A percentile compares a stretch with the other conserved stretches of the same genome.
Conservation (phyloP, 371 early-diverging fungal species). For the Rhizopus stolonifer region DNA sequence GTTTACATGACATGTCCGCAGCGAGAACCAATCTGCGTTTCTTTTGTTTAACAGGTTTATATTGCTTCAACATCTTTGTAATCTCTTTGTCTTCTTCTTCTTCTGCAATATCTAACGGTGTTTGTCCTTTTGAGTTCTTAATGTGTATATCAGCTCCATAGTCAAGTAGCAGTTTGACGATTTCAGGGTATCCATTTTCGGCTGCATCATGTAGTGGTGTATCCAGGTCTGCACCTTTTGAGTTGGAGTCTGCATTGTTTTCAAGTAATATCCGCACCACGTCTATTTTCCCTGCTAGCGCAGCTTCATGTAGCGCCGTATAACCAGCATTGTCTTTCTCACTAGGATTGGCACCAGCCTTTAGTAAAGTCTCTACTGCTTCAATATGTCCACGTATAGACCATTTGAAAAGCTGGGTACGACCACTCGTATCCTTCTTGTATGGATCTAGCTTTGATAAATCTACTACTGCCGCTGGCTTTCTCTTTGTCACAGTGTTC, state of each 20-base stretch:
- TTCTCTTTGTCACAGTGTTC: slow-evolving; percentile 5
- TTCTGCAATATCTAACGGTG: slow-evolving; percentile 56
- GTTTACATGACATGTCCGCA: slow-evolving; percentile 5
- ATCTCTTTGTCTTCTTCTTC: slow-evolving; percentile 50
- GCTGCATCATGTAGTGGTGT: slow-evolving; percentile 85
- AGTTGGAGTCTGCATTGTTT: slow-evolving; percentile 73
- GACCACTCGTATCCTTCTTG: slow-evolving; percentile 56
- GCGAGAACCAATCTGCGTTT: slow-evolving; percentile 33
- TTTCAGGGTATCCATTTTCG: slow-evolving; percentile 59
- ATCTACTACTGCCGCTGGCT: slow-evolving; percentile 12
- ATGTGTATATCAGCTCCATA: slow-evolving; percentile 45
- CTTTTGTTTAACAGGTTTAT: slow-evolving; percentile 20
- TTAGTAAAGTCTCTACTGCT: slow-evolving; percentile 54
- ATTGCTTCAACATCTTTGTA: slow-evolving; percentile 14
- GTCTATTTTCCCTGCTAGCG: slow-evolving; percentile 63
- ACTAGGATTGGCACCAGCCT: slow-evolving; percentile 76
- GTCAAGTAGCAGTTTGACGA: slow-evolving; percentile 43
- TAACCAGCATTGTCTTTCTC: slow-evolving; percentile 72
- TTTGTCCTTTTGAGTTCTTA: slow-evolving; percentile 53
- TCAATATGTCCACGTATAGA: slow-evolving; percentile 55
- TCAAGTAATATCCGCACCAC: slow-evolving; percentile 65
- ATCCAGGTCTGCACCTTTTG: slow-evolving; percentile 67
- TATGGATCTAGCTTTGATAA: slow-evolving; percentile 32
- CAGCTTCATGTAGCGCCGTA: slow-evolving; percentile 80
- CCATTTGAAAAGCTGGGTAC: slow-evolving; percentile 58